A percentile compares a stretch with the other conserved stretches of the same genome.
Evolutionary conservation across 2,329 filamentous ascomycete genomes (phyloP).

Genomic region (Chrysoporthe deuterocubensis): DNA sequence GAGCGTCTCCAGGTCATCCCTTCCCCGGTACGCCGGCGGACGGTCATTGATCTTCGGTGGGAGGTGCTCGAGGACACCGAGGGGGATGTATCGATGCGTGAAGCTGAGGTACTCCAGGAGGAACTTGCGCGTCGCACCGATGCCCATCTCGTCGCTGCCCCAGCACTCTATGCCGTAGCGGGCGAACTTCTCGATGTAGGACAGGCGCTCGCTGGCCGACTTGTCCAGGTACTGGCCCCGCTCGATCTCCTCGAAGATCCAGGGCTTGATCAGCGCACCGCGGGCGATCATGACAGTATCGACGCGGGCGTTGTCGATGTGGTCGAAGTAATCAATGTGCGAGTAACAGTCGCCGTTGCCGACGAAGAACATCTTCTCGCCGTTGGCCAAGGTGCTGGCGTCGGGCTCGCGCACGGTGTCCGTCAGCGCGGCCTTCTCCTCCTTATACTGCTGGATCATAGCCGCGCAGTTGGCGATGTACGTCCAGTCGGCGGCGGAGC

Average conservation of each 20-base stretch:
- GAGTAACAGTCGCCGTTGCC: slow-evolving; percentile 98
- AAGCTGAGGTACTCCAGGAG: slow-evolving; percentile 96
- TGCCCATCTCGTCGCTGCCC: slow-evolving; percentile 93
- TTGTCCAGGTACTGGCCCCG: slow-evolving; percentile 95
- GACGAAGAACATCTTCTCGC: slow-evolving; percentile 82
- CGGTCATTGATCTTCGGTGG: slow-evolving; percentile 89
- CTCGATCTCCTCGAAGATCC: slow-evolving; percentile 97
- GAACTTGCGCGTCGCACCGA: slow-evolving; percentile 90
- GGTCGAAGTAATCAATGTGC: slow-evolving; percentile 81
- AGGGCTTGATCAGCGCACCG: slow-evolving; percentile 94
- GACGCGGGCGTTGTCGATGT: slow-evolving; percentile 77
- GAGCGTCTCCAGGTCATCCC: slow-evolving; percentile 92
- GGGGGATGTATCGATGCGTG: slow-evolving; percentile 85
- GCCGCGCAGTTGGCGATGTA: slow-evolving; percentile 92
- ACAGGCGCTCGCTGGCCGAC: slow-evolving; percentile 81
- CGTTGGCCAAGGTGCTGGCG: slow-evolving; percentile 70
- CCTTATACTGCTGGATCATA: slow-evolving; percentile 79
- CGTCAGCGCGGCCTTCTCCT: slow-evolving; percentile 64
- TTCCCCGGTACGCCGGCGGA: slow-evolving; percentile 79
- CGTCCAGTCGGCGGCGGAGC: slow-evolving; percentile 86
- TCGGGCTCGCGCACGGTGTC: slow-evolving; percentile 84
- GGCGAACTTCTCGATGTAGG: slow-evolving; percentile 85
- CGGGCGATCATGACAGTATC: slow-evolving; percentile 98
- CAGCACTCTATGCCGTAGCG: slow-evolving; percentile 91
- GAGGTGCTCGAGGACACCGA: slow-evolving; percentile 85